phyloP scores from a whole-genome alignment of 192 early-diverging fungal species.

The Coemansia erecta region DNA sequence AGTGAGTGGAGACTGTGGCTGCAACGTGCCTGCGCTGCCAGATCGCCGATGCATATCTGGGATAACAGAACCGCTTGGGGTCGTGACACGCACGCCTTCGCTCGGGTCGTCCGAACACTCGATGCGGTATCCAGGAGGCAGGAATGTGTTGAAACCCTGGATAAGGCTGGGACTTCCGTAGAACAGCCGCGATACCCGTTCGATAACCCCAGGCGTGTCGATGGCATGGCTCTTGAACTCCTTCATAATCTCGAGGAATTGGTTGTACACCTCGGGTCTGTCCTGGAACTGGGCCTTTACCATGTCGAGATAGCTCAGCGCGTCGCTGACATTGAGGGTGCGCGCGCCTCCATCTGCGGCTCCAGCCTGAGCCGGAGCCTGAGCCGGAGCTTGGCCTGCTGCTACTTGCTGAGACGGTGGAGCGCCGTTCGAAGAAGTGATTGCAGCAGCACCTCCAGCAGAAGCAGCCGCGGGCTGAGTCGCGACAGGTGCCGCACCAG shows the following conservation, averaged over 20 bases:
- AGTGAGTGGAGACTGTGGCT: conserved; percentile 19
- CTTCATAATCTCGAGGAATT: conserved; percentile 99
- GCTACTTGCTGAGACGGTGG: not conserved
- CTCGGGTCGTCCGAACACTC: conserved; percentile 81
- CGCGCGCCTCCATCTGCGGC: conserved; percentile 28
- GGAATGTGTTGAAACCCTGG: conserved; percentile 97
- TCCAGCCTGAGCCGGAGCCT: conserved; percentile 5
- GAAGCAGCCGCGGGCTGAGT: no score
- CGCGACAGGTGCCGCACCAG: no score
- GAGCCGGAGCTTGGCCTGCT: not conserved
- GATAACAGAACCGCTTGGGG: conserved; percentile 66
- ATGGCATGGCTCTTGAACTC: conserved; percentile 97
- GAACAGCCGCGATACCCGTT: conserved; percentile 95
- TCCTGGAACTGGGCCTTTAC: conserved; percentile 92
- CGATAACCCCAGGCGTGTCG: conserved; percentile 97
- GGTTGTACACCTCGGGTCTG: conserved; percentile 94
- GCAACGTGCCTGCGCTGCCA: not conserved
- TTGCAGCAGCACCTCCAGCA: not conserved
- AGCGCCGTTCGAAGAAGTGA: not conserved
- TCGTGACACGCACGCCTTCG: conserved; percentile 84
- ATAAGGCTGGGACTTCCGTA: conserved; percentile 86
- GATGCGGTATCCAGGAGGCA: conserved; percentile 97
- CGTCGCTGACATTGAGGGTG: conserved; percentile 77
- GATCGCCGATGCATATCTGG: conserved; percentile 38
- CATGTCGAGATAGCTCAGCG: conserved; percentile 92